A percentile compares a stretch with the other conserved stretches of the same genome.
Evolutionary conservation across 1,284 basidiomycete genomes (phyloP).

Genomic region (Microbotryum silenes-acaulis): DNA sequence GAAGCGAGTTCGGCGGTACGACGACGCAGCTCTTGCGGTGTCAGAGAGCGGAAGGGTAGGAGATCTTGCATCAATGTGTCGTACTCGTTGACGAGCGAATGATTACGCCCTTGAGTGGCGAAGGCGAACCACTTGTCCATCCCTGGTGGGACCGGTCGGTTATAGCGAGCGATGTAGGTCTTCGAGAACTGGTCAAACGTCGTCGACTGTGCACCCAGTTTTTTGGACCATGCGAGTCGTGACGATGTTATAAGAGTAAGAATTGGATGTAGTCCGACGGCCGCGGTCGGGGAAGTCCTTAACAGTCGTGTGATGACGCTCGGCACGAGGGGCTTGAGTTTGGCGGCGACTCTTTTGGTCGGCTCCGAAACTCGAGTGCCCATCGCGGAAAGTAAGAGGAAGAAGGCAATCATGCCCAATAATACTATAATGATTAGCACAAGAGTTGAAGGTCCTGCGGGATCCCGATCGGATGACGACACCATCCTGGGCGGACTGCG

Average conservation of each 20-base stretch:
- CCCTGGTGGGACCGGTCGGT: conserved; percentile 69
- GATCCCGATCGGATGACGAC: conserved; percentile 2
- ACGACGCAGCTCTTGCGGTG: conserved; percentile 61
- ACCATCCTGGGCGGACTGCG: not conserved
- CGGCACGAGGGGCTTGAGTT: conserved; percentile 25
- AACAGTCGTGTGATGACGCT: conserved; percentile 24
- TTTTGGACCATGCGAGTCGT: conserved; percentile 11
- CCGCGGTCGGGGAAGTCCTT: conserved; percentile 14
- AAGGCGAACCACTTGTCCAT: conserved; percentile 86
- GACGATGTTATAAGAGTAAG: conserved; percentile 30
- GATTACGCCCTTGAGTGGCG: conserved; percentile 56
- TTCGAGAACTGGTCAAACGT: conserved; percentile 51
- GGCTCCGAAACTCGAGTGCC: not conserved
- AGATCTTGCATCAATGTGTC: conserved; percentile 73
- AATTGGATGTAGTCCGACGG: conserved; percentile 33
- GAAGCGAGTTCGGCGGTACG: conserved; percentile 53
- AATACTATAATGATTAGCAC: conserved; percentile 16
- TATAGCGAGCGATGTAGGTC: conserved; percentile 71
- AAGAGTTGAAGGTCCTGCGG: conserved; percentile 1
- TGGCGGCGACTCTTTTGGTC: conserved; percentile 5
- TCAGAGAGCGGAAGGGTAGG: conserved; percentile 66
- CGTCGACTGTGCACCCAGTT: conserved; percentile 29
- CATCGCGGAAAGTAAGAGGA: conserved; percentile 15
- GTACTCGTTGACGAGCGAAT: conserved; percentile 83
- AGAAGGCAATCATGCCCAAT: conserved; percentile 10